Base-by-base conservation (phyloP, 768 basidiomycete species). In the Lyophyllum semitale region DNA sequence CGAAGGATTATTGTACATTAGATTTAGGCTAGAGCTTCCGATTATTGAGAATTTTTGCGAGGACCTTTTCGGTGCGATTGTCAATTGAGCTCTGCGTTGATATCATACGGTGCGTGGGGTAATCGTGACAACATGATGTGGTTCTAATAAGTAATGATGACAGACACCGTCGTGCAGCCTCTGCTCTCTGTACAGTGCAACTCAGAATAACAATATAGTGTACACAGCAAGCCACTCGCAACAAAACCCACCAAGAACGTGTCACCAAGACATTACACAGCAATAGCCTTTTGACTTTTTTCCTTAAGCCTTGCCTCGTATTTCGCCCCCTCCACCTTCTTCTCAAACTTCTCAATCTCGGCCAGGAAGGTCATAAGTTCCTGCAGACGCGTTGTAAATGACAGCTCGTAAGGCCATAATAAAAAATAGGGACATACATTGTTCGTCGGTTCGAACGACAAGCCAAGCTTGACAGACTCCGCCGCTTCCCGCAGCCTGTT, bases 381-480 rank as follows among this genome's bases (percentile, higher is more conserved):
- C 64, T 65, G 27, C 4, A 44, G 20, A 43, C 37, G 38, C 17
- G 23, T 5, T 9, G 15, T 44, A 18, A 27, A 23, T 6, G 45
- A 13, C n/a, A 17, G 29, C 29, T 8, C 33, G 33, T 8, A 22
- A 6, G 40, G n/a, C n/a, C n/a, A n/a, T n/a, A 4, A 12, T 6
- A 8, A 25, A n/a, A 8, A 33, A 9, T 4, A 15, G 35, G 12
- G 13, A 26, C 75, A 48, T 61, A 81, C 81, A 50, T 60, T 61
- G 56, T 81, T 82, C 15, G 67, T 69, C 30, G 81, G 82, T 61
- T 98, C 95, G 63, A 89, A 96, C 54, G 89, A 84, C 54, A 98
- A 69, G 2, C 96, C 97, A 7, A 94, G 78, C 60, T 84, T 79
- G 55, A 96, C 73, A 2, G 95, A 87, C 43, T 93, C 90, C 60